Evolutionary conservation across 2,329 filamentous ascomycete genomes (phyloP).

Genomic region (Hypoxylon sp.): DNA sequence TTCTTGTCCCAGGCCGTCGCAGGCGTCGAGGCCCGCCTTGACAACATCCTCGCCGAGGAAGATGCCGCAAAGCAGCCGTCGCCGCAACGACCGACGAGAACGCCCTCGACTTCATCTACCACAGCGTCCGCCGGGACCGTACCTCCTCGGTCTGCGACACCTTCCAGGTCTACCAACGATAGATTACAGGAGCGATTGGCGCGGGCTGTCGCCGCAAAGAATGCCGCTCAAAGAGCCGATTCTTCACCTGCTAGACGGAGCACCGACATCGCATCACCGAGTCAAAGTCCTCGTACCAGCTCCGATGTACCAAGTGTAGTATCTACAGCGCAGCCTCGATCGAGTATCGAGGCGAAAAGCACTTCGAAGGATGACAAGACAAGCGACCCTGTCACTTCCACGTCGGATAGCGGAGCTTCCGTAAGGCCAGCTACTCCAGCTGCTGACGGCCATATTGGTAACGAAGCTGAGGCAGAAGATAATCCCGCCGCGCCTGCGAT

Average conservation of each 20-base stretch:
- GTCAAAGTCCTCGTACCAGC: slow-evolving; percentile 61
- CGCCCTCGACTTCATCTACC: slow-evolving; percentile 51
- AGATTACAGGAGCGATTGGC: slow-evolving; percentile 91
- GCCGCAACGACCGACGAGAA: slow-evolving; percentile 56
- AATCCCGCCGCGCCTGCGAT: background rate
- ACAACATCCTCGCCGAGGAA: slow-evolving; percentile 90
- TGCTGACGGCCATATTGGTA: slow-evolving; percentile 32
- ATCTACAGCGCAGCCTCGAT: slow-evolving; percentile 18
- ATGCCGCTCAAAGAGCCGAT: slow-evolving; percentile 63
- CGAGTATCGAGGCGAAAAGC: slow-evolving; percentile 42
- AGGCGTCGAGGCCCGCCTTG: slow-evolving; percentile 91
- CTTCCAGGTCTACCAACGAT: slow-evolving; percentile 80
- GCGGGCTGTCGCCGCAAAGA: slow-evolving; percentile 84
- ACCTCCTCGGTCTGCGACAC: slow-evolving; percentile 53
- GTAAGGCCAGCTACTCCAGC: slow-evolving; percentile 2
- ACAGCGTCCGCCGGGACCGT: slow-evolving; percentile 50
- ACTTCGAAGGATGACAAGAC: slow-evolving; percentile 42
- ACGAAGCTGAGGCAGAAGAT: slow-evolving; percentile 13
- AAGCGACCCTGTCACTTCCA: background rate
- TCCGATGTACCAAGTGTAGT: slow-evolving; percentile 53
- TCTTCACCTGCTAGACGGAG: slow-evolving; percentile 62
- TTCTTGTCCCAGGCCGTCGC: slow-evolving; percentile 92
- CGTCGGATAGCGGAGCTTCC: slow-evolving; percentile 12
- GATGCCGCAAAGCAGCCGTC: slow-evolving; percentile 64
- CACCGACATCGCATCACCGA: slow-evolving; percentile 52